Evolutionary conservation across 352 stramenopile species (phyloP).

Genomic region (Phytopythium aichiense): DNA sequence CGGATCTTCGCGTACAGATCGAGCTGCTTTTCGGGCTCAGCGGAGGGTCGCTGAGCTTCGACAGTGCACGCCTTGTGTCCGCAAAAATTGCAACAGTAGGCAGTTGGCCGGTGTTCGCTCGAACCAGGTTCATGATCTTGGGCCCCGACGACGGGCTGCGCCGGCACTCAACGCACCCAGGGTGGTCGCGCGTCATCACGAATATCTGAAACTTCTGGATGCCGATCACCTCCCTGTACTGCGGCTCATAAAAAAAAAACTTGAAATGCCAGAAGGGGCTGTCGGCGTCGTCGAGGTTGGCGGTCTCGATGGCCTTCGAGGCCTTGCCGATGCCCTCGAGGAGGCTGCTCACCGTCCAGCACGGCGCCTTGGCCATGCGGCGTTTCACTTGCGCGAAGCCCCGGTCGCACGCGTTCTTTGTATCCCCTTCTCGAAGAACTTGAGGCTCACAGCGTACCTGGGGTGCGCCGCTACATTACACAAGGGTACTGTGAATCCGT

Average conservation of each 20-base stretch:
- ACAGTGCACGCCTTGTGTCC: not conserved
- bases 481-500: too few relatives aligned
- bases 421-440: constrained; percentile 14
- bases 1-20: too few relatives aligned
- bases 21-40: not conserved
- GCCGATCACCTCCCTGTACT: not conserved
- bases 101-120: not conserved
- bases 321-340: not conserved
- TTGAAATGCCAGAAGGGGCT: constrained; percentile 1
- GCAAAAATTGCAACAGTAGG: not conserved
- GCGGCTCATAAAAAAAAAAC: not conserved
- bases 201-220: constrained; percentile 3
- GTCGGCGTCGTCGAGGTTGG: not conserved
- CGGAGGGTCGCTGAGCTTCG: not conserved
- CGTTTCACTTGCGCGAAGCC: constrained; percentile 2
- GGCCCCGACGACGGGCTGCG: not conserved
- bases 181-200: not conserved
- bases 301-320: not conserved
- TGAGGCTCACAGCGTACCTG: constrained; percentile 3
- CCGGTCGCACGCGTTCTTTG: constrained; percentile 11
- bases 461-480: too few relatives aligned
- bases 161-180: not conserved
- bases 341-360: not conserved
- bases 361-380: not conserved
- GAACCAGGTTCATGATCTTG: not conserved